Percentiles rank a stretch among this genome's conserved stretches.
phyloP scores from a whole-genome alignment of 2,329 filamentous ascomycete genomes.

The Trichoderma koningii region DNA sequence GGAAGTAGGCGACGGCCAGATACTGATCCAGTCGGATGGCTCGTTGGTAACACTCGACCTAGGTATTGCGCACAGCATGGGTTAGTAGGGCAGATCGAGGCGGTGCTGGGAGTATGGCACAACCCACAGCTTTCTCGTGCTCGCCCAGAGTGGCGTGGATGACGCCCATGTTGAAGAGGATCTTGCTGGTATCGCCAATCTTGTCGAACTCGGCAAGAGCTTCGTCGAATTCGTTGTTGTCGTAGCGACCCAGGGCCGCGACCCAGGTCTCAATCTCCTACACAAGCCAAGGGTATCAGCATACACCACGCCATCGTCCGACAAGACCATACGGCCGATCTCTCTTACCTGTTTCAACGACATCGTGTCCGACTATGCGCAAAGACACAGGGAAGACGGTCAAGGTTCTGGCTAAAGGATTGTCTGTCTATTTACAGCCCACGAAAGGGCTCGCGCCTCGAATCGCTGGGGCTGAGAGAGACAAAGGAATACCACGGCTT shows the following conservation, averaged over 20 bases:
- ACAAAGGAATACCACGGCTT: slow-evolving; percentile 1
- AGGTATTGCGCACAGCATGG: neutral
- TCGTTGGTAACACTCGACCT: slow-evolving; percentile 95
- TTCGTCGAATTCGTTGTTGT: slow-evolving; percentile 96
- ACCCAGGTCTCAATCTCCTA: slow-evolving; percentile 99
- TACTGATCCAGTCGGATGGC: slow-evolving; percentile 91
- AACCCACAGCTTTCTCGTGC: slow-evolving; percentile 87
- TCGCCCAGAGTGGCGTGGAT: slow-evolving; percentile 96
- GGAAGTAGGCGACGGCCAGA: slow-evolving; percentile 95
- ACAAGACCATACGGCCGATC: neutral
- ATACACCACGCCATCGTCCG: neutral
- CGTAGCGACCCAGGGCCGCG: slow-evolving; percentile 83
- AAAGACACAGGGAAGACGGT: neutral
- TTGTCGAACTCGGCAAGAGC: slow-evolving; percentile 79
- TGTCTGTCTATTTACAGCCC: slow-evolving; percentile 12
- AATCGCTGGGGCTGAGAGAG: neutral
- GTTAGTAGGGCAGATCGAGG: slow-evolving; percentile 21
- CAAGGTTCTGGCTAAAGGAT: slow-evolving; percentile 2
- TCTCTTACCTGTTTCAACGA: slow-evolving; percentile 61
- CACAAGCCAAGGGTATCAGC: slow-evolving; percentile 8
- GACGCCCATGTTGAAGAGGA: slow-evolving; percentile 96
- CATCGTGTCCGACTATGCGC: slow-evolving; percentile 44
- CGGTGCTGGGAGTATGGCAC: neutral
- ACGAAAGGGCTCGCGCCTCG: slow-evolving; percentile 17
- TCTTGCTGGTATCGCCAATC: slow-evolving; percentile 95